Evolutionary conservation across 495 filamentous ascomycete genomes (phyloP).

Genomic region (Corynascus novoguineensis): DNA sequence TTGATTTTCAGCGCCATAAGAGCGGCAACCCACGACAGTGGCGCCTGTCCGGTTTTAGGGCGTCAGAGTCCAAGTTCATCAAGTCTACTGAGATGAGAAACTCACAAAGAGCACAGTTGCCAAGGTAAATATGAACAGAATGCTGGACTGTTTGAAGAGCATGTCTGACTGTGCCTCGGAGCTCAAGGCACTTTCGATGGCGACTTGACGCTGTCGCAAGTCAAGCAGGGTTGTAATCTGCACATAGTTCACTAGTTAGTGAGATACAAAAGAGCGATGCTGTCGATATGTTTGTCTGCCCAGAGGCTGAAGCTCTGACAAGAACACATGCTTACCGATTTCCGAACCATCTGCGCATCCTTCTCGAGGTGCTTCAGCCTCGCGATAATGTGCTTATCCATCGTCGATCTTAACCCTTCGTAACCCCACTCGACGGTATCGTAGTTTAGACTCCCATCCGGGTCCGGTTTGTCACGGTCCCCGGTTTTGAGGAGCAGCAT

Average conservation of each 20-base stretch:
- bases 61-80: background rate
- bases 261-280: no score
- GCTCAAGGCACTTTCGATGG: constrained; percentile 4
- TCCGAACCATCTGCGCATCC: background rate
- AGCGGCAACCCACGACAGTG: constrained; percentile 1
- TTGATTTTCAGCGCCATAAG: constrained; percentile 4
- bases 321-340: constrained; percentile 1
- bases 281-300: no score
- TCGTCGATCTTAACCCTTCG: background rate
- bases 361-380: background rate
- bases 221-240: constrained; percentile 11
- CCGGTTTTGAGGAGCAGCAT: no score
- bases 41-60: background rate
- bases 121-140: background rate
- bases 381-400: background rate
- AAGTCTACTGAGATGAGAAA: no score
- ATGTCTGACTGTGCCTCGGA: constrained; percentile 1
- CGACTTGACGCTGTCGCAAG: constrained; percentile 1
- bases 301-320: no score
- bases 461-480: no score
- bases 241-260: no score
- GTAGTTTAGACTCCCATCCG: no score
- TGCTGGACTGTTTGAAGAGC: constrained; percentile 5
- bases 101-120: constrained; percentile 4
- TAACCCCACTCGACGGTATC: no score